Conservation (phyloP, 495 filamentous ascomycete genomes). For the Penicillium waksmanii region DNA sequence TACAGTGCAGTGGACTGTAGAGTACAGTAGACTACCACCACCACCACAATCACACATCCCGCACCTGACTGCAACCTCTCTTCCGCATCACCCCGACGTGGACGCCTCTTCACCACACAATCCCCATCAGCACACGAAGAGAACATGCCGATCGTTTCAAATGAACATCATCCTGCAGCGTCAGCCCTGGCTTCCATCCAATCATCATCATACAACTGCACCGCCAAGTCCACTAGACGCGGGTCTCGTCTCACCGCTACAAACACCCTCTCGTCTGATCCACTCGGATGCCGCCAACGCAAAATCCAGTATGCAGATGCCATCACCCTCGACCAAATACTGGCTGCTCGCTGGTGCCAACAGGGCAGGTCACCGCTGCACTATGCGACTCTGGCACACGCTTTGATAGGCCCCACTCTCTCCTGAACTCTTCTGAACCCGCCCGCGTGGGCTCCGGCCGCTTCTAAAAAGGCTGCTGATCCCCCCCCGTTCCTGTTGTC, state of each 20-base stretch:
- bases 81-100: conserved; percentile 27
- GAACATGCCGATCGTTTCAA: conserved; percentile 32
- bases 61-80: conserved; percentile 5
- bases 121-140: conserved; percentile 17
- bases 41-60: no score
- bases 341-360: conserved; percentile 31
- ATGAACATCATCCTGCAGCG: conserved; percentile 34
- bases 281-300: conserved; percentile 24
- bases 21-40: no score
- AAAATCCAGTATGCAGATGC: conserved; percentile 21
- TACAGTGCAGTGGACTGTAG: no score
- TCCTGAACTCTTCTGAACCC: conserved; percentile 18
- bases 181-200: conserved; percentile 26
- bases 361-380: conserved; percentile 35
- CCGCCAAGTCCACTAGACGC: conserved; percentile 27
- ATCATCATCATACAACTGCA: conserved; percentile 20
- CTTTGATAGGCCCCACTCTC: conserved; percentile 26
- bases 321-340: conserved; percentile 37
- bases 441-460: conserved; percentile 5
- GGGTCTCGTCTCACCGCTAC: conserved; percentile 39
- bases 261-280: conserved; percentile 17
- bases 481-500: conserved; percentile 21
- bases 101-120: conserved; percentile 24
- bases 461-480: conserved; percentile 34
- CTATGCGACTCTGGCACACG: conserved; percentile 38